phyloP scores from a whole-genome alignment of 2,329 filamentous ascomycete genomes.

The Sporothrix protearum region DNA sequence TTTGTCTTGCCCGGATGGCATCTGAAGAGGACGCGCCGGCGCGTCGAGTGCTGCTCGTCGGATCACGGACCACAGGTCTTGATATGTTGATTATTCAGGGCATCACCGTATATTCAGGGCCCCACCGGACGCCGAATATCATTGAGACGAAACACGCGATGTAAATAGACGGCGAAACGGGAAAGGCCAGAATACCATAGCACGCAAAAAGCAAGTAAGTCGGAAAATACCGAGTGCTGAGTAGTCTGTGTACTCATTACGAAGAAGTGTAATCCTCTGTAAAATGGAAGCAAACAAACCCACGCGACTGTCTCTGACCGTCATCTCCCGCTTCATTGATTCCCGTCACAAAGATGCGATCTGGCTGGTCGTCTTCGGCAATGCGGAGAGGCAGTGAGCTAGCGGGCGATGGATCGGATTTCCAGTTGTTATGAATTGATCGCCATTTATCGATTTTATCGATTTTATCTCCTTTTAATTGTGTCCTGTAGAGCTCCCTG shows the following conservation, averaged over 20 bases:
- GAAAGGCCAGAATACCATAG: neutral
- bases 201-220: neutral
- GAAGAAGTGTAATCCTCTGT: no score
- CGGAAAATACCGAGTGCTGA: no score
- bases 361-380: conserved; percentile 13
- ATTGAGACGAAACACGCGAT: neutral
- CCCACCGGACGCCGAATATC: neutral
- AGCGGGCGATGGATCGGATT: conserved; percentile 5
- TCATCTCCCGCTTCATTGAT: neutral
- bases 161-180: neutral
- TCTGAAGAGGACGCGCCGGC: neutral
- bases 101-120: neutral
- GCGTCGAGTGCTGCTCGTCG: neutral
- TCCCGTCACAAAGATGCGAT: conserved; percentile 7
- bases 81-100: neutral
- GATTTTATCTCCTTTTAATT: neutral
- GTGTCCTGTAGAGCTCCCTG: neutral
- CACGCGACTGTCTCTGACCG: neutral
- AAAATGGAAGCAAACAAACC: neutral
- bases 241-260: no score
- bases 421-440: conserved; percentile 4
- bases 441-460: conserved; percentile 14
- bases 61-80: neutral
- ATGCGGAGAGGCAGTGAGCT: conserved; percentile 13
- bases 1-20: conserved; percentile 14